Percentiles rank a stretch among this genome's conserved stretches.
These are phyloP conservation scores for Wilcoxina mikolae DNA, from an alignment of 495 filamentous ascomycete genomes.

Conservation along the genomic window DNA sequence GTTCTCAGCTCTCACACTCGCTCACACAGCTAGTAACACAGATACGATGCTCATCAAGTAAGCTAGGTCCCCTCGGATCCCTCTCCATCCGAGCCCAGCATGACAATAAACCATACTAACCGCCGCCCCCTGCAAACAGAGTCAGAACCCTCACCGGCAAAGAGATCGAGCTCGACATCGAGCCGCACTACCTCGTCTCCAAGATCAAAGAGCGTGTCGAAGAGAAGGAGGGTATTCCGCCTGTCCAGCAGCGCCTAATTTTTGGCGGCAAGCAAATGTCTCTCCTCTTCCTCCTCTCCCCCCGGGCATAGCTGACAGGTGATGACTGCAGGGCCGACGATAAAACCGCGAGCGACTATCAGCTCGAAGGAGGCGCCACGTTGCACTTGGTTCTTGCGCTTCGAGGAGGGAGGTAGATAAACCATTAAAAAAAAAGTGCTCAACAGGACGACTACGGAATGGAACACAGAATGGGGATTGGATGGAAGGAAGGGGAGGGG, in stretches of 20 bases:
- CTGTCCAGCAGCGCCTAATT: slow-evolving; percentile 91
- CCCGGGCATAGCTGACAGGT: not conserved
- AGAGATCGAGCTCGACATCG: slow-evolving; percentile 96
- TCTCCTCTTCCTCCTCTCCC: not conserved
- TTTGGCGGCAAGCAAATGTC: slow-evolving; percentile 97
- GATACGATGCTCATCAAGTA: slow-evolving; percentile 38
- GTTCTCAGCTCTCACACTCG: not conserved
- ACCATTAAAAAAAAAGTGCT: too few species aligned
- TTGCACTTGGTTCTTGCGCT: slow-evolving; percentile 91
- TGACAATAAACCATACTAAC: slow-evolving; percentile 3
- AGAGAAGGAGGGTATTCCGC: slow-evolving; percentile 96
- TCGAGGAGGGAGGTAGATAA: slow-evolving; percentile 55
- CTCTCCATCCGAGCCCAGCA: slow-evolving; percentile 12
- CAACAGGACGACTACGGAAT: not conserved
- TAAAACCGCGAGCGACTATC: slow-evolving; percentile 71
- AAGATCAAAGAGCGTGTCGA: slow-evolving; percentile 97
- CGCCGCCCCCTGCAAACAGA: slow-evolving; percentile 38
- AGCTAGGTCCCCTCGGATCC: slow-evolving; percentile 13
- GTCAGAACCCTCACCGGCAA: slow-evolving; percentile 96
- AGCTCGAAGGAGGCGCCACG: slow-evolving; percentile 80
- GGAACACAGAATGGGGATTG: too few species aligned
- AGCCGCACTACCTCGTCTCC: slow-evolving; percentile 80
- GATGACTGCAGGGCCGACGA: slow-evolving; percentile 60
- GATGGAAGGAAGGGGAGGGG: too few species aligned
- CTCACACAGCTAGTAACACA: not conserved